Base-by-base conservation (phyloP, 306 rosid genomes). In the Dicorynia guianensis region DNA sequence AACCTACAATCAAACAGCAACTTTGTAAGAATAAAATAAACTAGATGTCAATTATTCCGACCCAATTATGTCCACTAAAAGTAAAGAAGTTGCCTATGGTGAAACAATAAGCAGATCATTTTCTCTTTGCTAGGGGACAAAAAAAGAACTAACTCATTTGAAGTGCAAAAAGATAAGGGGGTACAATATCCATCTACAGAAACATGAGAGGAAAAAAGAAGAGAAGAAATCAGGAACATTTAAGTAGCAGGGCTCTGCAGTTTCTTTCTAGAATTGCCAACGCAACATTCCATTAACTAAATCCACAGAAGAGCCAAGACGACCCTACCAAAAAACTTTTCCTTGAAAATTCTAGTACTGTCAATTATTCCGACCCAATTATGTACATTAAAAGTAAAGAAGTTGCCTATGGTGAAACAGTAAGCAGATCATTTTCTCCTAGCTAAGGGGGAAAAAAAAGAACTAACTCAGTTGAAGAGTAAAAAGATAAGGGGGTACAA, bases 1-100 rank as follows among this genome's bases (percentile, higher is more conserved):
- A 68, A 69, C 80, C 80, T 75, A 62, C 54, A 80, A 68, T 60
- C 64, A 55, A 15, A 34, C 62, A 61, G 54, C 40, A 19, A 40
- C 49, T 67, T 67, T 17, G 34, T 72, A 33, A 74, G 67, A 39
- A 73, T 73, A 67, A 53, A 55, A 6, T n/a, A 43, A 17, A 49
- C 48, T 52, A 53, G 8, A n/a, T 13, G 63, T 56, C 49, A 64
- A n/a, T 53, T 54, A 9, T 4, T 55, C 39, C 49, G 35, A 56
- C 30, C 62, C 65, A 62, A 78, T 42, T 40, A 57, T 43, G 15
- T 62, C 47, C 30, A 25, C 2, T 19, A 39, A 47, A 47, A 7
- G 19, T 17, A 56, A 44, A 67, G 64, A 53, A 58, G 33, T 47
- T 67, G 53, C 52, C 36, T 13, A 36, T 56, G 34, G n/a, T n/a